Evolutionary conservation across 495 filamentous ascomycete species (phyloP).

Genomic region (Aspergillus haitiensis): DNA sequence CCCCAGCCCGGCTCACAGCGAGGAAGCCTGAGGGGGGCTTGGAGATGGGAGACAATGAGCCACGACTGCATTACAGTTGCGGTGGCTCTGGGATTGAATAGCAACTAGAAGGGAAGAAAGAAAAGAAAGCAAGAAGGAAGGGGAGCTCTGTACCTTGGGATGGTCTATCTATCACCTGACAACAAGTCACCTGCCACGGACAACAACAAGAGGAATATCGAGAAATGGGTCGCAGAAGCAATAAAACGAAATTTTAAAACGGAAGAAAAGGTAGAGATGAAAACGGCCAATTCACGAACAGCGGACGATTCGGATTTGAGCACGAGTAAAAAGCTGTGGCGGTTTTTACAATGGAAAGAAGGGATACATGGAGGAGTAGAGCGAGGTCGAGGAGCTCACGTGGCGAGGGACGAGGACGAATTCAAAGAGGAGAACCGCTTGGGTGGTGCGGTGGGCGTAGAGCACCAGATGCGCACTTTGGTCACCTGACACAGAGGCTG

Average conservation of each 20-base stretch:
- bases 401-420: constrained; percentile 35
- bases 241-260: constrained; percentile 27
- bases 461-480: constrained; percentile 30
- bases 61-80: constrained; percentile 4
- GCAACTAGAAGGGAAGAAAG: constrained; percentile 6
- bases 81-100: constrained; percentile 6
- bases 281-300: constrained; percentile 10
- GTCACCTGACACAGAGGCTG: constrained; percentile 39
- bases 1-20: constrained; percentile 13
- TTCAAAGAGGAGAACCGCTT: constrained; percentile 29
- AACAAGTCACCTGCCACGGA: constrained; percentile 53
- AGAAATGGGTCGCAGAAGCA: constrained; percentile 36
- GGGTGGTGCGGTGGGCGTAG: constrained; percentile 25
- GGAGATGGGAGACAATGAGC: constrained; percentile 1
- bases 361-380: constrained; percentile 36
- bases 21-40: constrained; percentile 4
- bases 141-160: constrained; percentile 45
- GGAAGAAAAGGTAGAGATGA: constrained; percentile 20
- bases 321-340: constrained; percentile 26
- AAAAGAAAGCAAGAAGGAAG: constrained; percentile 17
- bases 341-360: constrained; percentile 35
- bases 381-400: constrained; percentile 45
- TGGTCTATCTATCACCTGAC: constrained; percentile 55
- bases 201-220: constrained; percentile 47
- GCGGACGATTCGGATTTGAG: constrained; percentile 22